These are phyloP conservation scores for Aspergillus proliferans DNA, from an alignment of 2,329 filamentous ascomycete genomes.

Conservation along the genomic window DNA sequence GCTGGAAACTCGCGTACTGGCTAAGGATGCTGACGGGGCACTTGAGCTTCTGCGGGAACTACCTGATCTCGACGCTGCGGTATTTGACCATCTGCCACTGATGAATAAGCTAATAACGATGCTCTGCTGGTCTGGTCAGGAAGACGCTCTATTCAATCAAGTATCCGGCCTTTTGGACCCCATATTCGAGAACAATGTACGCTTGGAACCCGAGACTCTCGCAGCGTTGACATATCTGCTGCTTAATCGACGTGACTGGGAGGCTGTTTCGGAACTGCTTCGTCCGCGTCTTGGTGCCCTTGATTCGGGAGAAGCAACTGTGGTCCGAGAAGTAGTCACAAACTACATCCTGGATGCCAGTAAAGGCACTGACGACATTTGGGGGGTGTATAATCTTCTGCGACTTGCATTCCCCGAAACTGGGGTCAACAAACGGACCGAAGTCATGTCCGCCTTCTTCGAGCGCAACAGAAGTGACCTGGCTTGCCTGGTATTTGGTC, in stretches of 20 bases:
- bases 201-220: slow-evolving; percentile 68
- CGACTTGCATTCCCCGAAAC: slow-evolving; percentile 57
- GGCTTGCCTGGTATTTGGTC: slow-evolving; percentile 77
- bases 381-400: slow-evolving; percentile 57
- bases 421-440: slow-evolving; percentile 57
- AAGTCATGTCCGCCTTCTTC: slow-evolving; percentile 79
- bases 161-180: slow-evolving; percentile 68
- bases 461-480: slow-evolving; percentile 71
- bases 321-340: slow-evolving; percentile 61
- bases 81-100: slow-evolving; percentile 55
- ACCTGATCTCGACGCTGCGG: slow-evolving; percentile 47
- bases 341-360: slow-evolving; percentile 59
- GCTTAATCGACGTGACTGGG: slow-evolving; percentile 66
- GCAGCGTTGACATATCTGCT: slow-evolving; percentile 67
- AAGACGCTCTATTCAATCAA: slow-evolving; percentile 59
- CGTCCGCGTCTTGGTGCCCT: slow-evolving; percentile 53
- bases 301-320: slow-evolving; percentile 53
- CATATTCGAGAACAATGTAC: slow-evolving; percentile 62
- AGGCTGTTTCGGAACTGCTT: slow-evolving; percentile 75
- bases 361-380: slow-evolving; percentile 56
- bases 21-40: slow-evolving; percentile 61
- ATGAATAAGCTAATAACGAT: slow-evolving; percentile 68
- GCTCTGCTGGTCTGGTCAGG: slow-evolving; percentile 51
- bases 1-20: slow-evolving; percentile 68
- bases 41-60: slow-evolving; percentile 50